Evolutionary conservation across 306 rosid species (phyloP), one percentile per base, ranked within the genome.

Genomic region (Vicia sativa): DNA sequence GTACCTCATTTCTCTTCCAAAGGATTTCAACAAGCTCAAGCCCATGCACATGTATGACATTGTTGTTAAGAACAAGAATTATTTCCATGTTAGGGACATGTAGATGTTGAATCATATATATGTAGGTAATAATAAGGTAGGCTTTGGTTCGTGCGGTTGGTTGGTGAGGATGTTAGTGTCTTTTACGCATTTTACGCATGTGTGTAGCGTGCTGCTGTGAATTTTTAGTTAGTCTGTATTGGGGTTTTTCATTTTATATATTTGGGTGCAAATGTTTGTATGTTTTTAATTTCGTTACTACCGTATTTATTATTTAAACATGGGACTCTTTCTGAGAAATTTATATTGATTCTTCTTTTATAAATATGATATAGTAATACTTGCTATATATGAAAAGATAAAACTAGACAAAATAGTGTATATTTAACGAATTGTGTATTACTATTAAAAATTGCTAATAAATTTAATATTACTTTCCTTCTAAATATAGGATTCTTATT

Each of bases 41-140:
- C 79, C 95, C 86, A 83, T 90, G 89, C 97, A 90, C 71, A 95
- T 95, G 99, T 95, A 76, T 35, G 99, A 95, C 76, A 87, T 95
- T 49, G 99, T 95, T 12, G 97, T 95, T 46, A 95, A 95, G 73
- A 95, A 95, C 74, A 90, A 84, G 37, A 81, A 85, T 81, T 15
- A 42, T 41, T 95, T 95, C 42, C 79, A 95, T 78, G 99, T 95
- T 45, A 79, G 82, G 26, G 99, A 95, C 68, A 74, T 75, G 80
- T 87, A 82, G 12, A 11, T 18, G 26, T 38, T 35, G 7, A 19
- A 19, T 37, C 14, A 15, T n/a, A 28, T 28, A n/a, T 56, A 13
- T 29, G 34, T 29, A 29, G 9, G 8, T 13, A 5, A 4, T 23
- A 53, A 10, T 49, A 16, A 49, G 38, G 37, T 55, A 55, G 61